Evolutionary conservation across 257 asterid species (phyloP), one percentile per base, ranked within the genome.

Genomic region (Fraxinus pennsylvanica): DNA sequence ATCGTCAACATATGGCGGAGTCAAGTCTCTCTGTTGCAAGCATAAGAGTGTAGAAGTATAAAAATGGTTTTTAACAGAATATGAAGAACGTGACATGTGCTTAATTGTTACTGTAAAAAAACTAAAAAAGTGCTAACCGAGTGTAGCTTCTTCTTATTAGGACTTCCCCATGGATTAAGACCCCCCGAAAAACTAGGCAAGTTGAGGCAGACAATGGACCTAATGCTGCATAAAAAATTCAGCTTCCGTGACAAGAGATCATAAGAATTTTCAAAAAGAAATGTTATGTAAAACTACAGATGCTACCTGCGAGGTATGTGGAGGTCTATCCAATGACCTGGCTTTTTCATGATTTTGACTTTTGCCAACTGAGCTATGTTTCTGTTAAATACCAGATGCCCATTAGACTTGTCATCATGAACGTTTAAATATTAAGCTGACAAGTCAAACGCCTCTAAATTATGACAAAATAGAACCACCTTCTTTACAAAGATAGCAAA

Each of bases 171-270:
- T 43, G 99, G 99, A 82, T 93, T 91, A 29, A 95, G 94, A 45
- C 99, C 98, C 70, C 99, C 99, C 1, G 99, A 95, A 87, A 93
- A 95, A 85, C 98, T 95, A 30, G 99, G 99, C 89, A 92, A 83
- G 86, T 95, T 95, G 63, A 95, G 93, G 90, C 97, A 95, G 47
- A 95, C 86, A 29, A 95, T 89, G 82, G 99, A 95, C 86, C 99
- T 89, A 82, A 93, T 92, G 87, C 98, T 95, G 97, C 32, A 63
- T 63, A 22, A 25, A 63, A 25, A 63, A 9, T 25, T 63, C 33
- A 63, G 17, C 19, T 63, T 45, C 33, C 32, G 72, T 68, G 70
- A 79, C 75, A 82, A 71, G 41, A 68, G 61, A 45, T 38, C 73
- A 33, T 30, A 32, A 63, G 68, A 47, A 54, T 3, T 36, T 43